Conservation (phyloP, 75 land plant species). For the Selaginella tamariscina region DNA sequence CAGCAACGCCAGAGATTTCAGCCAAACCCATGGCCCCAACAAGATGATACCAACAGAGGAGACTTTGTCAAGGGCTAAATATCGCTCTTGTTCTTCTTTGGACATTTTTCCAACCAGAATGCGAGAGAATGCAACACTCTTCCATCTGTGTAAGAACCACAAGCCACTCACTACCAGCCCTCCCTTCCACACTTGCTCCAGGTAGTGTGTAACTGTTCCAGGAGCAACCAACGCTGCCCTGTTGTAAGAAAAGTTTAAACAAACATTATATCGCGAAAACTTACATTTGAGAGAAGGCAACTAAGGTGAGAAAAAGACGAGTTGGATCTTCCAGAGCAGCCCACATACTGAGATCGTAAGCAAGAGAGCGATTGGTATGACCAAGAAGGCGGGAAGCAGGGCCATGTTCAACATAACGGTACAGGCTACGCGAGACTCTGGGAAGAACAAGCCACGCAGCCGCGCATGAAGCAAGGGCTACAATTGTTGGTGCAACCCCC, state of each 20-base stretch:
- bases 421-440: conserved; percentile 51
- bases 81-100: conserved; percentile 32
- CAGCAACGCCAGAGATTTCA: conserved; percentile 82
- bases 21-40: conserved; percentile 72
- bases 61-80: conserved; percentile 61
- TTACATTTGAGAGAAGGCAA: conserved; percentile 77
- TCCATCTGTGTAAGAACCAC: conserved; percentile 93
- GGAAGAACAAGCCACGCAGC: conserved; percentile 74
- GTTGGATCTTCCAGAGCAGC: conserved; percentile 80
- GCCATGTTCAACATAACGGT: conserved; percentile 40
- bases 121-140: conserved; percentile 52
- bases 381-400: conserved; percentile 31
- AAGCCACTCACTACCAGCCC: conserved; percentile 50
- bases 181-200: conserved; percentile 70
- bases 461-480: conserved; percentile 12
- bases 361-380: conserved; percentile 21
- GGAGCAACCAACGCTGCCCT: conserved; percentile 72
- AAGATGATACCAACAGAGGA: conserved; percentile 60
- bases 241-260: conserved; percentile 5
- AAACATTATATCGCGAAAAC: not conserved
- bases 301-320: conserved; percentile 52
- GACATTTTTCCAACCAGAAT: conserved; percentile 6
- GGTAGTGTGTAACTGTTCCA: conserved; percentile 38
- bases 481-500: not conserved
- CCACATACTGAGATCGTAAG: conserved; percentile 78